phyloP scores from a whole-genome alignment of 768 basidiomycete genomes.

The Amanita jacksonii region DNA sequence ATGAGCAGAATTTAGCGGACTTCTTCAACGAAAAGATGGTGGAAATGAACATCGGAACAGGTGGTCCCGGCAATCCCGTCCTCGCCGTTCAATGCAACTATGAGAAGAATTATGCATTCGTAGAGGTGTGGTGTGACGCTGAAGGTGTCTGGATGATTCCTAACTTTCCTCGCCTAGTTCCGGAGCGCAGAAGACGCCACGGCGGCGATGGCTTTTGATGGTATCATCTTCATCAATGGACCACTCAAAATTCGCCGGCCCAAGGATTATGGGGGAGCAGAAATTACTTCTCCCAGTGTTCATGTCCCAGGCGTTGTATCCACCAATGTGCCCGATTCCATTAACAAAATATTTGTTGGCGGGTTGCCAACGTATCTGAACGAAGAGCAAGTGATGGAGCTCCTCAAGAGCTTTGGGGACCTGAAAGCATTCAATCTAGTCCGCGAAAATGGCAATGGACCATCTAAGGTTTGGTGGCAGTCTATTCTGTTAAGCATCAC shows the following conservation, averaged over 20 bases:
- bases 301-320: constrained; percentile 95
- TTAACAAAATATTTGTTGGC: constrained; percentile 97
- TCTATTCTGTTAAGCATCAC: background rate
- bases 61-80: constrained; percentile 81
- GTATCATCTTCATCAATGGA: constrained; percentile 89
- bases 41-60: constrained; percentile 83
- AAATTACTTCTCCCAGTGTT: constrained; percentile 50
- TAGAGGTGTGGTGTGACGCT: constrained; percentile 57
- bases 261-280: constrained; percentile 89
- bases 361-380: constrained; percentile 92
- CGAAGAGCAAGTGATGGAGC: constrained; percentile 97
- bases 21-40: constrained; percentile 97
- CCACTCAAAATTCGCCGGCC: constrained; percentile 97
- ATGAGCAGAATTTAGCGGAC: constrained; percentile 82
- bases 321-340: constrained; percentile 92
- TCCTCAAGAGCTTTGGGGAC: constrained; percentile 95
- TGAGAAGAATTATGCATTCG: constrained; percentile 98
- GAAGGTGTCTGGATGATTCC: constrained; percentile 2
- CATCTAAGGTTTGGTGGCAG: constrained; percentile 59
- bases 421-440: constrained; percentile 97
- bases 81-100: constrained; percentile 93
- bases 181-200: constrained; percentile 96
- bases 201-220: constrained; percentile 94
- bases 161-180: constrained; percentile 49
- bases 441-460: constrained; percentile 81